Conservation (phyloP, 2,329 filamentous ascomycete species). For the Cladorrhinum sp. region DNA sequence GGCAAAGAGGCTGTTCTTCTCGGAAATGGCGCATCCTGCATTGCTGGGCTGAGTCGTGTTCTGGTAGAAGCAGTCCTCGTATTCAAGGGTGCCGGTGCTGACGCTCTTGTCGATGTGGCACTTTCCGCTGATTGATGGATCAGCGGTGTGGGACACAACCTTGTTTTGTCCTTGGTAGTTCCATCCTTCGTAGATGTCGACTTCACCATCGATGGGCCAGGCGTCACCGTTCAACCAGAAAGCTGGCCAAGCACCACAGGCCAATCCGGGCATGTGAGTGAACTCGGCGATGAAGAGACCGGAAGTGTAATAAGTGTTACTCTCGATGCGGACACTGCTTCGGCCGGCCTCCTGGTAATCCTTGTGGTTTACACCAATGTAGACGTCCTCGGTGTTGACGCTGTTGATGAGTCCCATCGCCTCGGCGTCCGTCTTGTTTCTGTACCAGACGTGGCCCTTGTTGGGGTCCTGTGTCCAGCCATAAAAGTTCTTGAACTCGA, state of each 20-base stretch:
- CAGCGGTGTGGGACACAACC: conserved; percentile 57
- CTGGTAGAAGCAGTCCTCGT: conserved; percentile 41
- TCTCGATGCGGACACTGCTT: conserved; percentile 62
- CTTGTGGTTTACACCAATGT: conserved; percentile 39
- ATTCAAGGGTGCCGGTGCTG: conserved; percentile 34
- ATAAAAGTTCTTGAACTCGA: conserved; percentile 37
- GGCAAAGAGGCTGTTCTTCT: conserved; percentile 40
- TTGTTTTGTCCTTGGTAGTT: conserved; percentile 53
- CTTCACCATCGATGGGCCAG: conserved; percentile 62
- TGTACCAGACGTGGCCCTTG: conserved; percentile 60
- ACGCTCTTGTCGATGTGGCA: conserved; percentile 34
- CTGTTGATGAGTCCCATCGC: conserved; percentile 35
- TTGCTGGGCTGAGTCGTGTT: conserved; percentile 34
- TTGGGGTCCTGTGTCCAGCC: conserved; percentile 52
- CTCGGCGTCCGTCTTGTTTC: conserved; percentile 34
- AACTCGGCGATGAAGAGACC: conserved; percentile 70
- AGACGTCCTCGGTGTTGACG: conserved; percentile 33
- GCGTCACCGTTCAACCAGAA: conserved; percentile 52
- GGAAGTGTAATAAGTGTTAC: conserved; percentile 58
- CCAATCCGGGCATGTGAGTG: conserved; percentile 61
- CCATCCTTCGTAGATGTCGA: conserved; percentile 67
- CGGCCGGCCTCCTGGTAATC: conserved; percentile 33
- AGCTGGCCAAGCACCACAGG: conserved; percentile 71
- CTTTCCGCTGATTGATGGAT: conserved; percentile 30
- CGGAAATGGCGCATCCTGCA: conserved; percentile 41